Percentiles rank a stretch among this genome's conserved stretches.
Evolutionary conservation across 1,139 yeast species (phyloP).

Genomic region (Magnusiomyces tetraspermus): DNA sequence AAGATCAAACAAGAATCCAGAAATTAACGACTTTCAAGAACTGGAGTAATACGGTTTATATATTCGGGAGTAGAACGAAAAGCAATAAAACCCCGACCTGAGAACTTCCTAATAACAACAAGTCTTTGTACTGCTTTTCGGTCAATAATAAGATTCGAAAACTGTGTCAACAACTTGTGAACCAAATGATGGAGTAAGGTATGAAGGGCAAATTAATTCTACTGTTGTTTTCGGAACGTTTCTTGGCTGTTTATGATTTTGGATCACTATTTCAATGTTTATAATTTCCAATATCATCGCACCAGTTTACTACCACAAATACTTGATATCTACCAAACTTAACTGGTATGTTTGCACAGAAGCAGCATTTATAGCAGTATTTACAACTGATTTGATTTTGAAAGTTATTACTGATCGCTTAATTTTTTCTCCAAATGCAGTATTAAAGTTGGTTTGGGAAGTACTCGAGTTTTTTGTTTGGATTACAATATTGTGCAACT

Average conservation of each 20-base stretch:
- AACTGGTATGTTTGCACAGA: constrained; percentile 48
- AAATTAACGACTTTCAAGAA: not conserved
- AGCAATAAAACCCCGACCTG: constrained; percentile 45
- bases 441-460: constrained; percentile 75
- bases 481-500: constrained; percentile 69
- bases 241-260: constrained; percentile 51
- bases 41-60: not conserved
- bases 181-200: constrained; percentile 64
- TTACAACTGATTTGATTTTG: constrained; percentile 60
- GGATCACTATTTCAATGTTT: constrained; percentile 56
- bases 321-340: constrained; percentile 32
- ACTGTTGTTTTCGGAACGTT: constrained; percentile 40
- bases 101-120: constrained; percentile 62
- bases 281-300: constrained; percentile 70
- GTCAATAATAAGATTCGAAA: constrained; percentile 58
- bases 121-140: constrained; percentile 53
- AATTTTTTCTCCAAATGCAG: constrained; percentile 73
- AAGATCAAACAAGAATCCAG: not conserved
- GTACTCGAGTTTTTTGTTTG: constrained; percentile 66
- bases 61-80: constrained; percentile 15
- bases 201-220: constrained; percentile 68
- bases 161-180: constrained; percentile 68
- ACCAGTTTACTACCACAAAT: constrained; percentile 53
- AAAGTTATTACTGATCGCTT: constrained; percentile 83
- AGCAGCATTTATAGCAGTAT: constrained; percentile 50